Evolutionary conservation across 2,329 filamentous ascomycete genomes (phyloP).

Genomic region (Penicillium sp.): DNA sequence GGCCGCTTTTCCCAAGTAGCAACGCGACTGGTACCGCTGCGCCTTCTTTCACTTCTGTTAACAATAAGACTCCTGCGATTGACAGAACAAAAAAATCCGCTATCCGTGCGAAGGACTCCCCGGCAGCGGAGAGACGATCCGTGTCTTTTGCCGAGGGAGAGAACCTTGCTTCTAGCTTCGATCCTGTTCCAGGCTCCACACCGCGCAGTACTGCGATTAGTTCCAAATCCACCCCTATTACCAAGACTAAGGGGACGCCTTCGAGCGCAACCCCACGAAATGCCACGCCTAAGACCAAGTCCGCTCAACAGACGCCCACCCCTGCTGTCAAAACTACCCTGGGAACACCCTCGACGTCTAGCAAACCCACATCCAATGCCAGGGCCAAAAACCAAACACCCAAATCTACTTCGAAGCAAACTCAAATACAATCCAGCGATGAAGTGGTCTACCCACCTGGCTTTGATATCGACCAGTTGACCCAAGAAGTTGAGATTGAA

Average conservation of each 20-base stretch:
- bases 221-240: background rate
- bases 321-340: background rate
- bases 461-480: background rate
- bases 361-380: background rate
- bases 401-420: background rate
- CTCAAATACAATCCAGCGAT: background rate
- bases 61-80: conserved; percentile 10
- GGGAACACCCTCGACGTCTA: background rate
- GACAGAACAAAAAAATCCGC: conserved; percentile 23
- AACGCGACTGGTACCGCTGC: background rate
- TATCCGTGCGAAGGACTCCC: conserved; percentile 24
- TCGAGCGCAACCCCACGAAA: background rate
- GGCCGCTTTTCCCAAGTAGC: background rate
- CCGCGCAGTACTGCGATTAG: background rate
- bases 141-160: conserved; percentile 29
- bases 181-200: background rate
- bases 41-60: background rate
- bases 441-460: background rate
- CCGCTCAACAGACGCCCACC: background rate
- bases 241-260: background rate
- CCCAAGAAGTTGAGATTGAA: background rate
- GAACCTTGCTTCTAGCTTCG: conserved; percentile 7
- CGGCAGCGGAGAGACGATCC: conserved; percentile 22
- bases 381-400: background rate
- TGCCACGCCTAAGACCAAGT: background rate